Conservation (phyloP, 2,329 filamentous ascomycete species). For the Epichloe scottii region DNA sequence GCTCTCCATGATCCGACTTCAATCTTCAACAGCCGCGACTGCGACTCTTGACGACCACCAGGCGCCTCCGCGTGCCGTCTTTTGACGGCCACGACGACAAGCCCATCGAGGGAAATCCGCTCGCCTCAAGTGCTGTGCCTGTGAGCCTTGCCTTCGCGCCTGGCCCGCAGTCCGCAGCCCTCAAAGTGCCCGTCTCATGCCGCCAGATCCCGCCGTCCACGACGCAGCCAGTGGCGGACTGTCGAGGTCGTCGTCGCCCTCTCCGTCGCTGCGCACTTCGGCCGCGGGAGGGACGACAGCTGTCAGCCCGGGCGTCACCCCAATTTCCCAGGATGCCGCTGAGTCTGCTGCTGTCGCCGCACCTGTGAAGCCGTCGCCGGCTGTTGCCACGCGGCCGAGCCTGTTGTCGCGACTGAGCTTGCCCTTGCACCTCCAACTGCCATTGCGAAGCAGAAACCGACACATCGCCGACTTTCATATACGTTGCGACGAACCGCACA, state of each 20-base stretch:
- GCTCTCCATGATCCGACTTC: not conserved
- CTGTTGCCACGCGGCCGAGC: conserved; percentile 17
- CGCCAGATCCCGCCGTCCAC: conserved; percentile 7
- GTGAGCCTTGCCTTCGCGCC: conserved; percentile 5
- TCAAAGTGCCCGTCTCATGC: conserved; percentile 12
- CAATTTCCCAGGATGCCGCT: conserved; percentile 11
- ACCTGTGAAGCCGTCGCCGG: conserved; percentile 6
- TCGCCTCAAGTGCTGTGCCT: conserved; percentile 1
- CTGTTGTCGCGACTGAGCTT: conserved; percentile 42
- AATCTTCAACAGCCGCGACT: not conserved
- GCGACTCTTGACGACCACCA: not conserved
- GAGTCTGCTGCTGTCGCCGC: conserved; percentile 19
- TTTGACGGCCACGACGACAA: not conserved
- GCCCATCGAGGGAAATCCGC: not conserved
- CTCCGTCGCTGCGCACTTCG: conserved; percentile 6
- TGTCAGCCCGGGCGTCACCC: not conserved
- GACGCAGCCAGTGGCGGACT: conserved; percentile 10
- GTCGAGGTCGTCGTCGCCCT: conserved; percentile 11
- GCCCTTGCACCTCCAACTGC: conserved; percentile 29
- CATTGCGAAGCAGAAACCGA: conserved; percentile 41
- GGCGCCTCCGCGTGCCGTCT: not conserved
- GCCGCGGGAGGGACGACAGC: not conserved
- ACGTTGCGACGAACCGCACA: conserved; percentile 63
- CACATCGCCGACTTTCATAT: conserved; percentile 70
- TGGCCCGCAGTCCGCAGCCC: conserved; percentile 5